phyloP scores from a whole-genome alignment of 306 rosid species.

The Cicer arietinum region DNA sequence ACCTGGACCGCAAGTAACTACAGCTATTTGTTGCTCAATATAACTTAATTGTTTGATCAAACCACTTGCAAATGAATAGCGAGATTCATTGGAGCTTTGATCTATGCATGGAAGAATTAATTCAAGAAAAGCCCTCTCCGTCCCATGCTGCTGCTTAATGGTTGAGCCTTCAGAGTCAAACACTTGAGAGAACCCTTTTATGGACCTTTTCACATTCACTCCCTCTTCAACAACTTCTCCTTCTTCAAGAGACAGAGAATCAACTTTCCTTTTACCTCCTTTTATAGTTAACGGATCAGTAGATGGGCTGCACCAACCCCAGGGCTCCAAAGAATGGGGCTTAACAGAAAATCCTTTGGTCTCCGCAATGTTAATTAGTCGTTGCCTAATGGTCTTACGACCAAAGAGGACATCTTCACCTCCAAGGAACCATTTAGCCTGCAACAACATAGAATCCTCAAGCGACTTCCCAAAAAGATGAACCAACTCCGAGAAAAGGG shows the following conservation, averaged over 20 bases:
- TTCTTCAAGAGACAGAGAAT: constrained; percentile 78
- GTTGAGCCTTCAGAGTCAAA: constrained; percentile 56
- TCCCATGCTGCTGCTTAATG: constrained; percentile 63
- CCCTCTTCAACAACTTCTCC: constrained; percentile 91
- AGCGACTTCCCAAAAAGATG: constrained; percentile 89
- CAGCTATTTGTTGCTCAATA: constrained; percentile 76
- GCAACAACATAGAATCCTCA: constrained; percentile 89
- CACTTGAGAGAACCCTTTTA: constrained; percentile 60
- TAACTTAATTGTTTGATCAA: constrained; percentile 81
- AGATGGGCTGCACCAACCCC: constrained; percentile 80
- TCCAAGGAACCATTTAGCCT: constrained; percentile 90
- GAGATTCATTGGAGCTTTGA: constrained; percentile 89
- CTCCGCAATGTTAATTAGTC: constrained; percentile 76
- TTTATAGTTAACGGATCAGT: constrained; percentile 50
- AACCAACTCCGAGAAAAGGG: constrained; percentile 86
- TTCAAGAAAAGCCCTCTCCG: constrained; percentile 82
- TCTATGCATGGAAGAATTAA: constrained; percentile 91
- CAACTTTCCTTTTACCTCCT: constrained; percentile 66
- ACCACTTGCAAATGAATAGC: constrained; percentile 81
- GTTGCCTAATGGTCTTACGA: constrained; percentile 79
- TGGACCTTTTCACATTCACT: constrained; percentile 51
- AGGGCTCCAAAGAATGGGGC: constrained; percentile 75
- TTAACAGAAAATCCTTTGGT: constrained; percentile 65
- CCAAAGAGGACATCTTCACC: constrained; percentile 87
- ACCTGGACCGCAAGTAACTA: constrained; percentile 68